Evolutionary conservation across 2,329 filamentous ascomycete genomes (phyloP), one percentile per base, ranked within the genome.

Genomic region (Alternaria dauci): DNA sequence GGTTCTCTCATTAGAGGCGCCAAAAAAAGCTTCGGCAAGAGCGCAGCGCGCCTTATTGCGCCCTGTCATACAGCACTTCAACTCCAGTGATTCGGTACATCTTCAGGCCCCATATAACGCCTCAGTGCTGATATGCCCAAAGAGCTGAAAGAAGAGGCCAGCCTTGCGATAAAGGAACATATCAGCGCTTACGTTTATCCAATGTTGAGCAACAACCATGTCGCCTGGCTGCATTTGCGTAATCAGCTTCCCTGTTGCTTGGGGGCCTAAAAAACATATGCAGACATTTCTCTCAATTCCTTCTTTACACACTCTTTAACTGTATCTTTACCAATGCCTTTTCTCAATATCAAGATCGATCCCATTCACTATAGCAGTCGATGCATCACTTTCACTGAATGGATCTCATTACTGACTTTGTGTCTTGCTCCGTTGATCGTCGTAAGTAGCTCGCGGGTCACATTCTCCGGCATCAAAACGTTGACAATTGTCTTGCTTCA

Each of bases 351-450:
- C 42, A 16, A 38, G 12, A 30, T 66, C n/a, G 25, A 23, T 8
- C 56, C 61, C 16, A 38, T 64, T 1, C 36, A 53, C 20, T 58
- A 50, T 44, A 52, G 60, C 20, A 63, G 58, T 41, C 54, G 38
- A 48, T 63, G 55, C 43, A 56, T 63, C 25, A 38, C n/a, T 18
- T 73, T 74, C 28, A 11, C 66, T 5, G 75, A 77, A 18, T 79
- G 75, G 74, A 55, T 76, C 2, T 53, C 67, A 2, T 51, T 78
- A 2, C 51, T 76, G 5, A 78, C 75, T 0, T 61, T 78, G 14
- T 73, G 70, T 48, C 64, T 78, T 5, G 72, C 75, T 5, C 75
- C 76, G 2, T 61, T 79, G 2, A 60, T 79, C 12, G 72, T 71
- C 3, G 55, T 57, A 52, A 41, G 55, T 44, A 6, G 2, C 30